These are phyloP conservation scores for Colletotrichum chrysophilum DNA, from an alignment of 2,329 filamentous ascomycete species.

Conservation along the genomic window DNA sequence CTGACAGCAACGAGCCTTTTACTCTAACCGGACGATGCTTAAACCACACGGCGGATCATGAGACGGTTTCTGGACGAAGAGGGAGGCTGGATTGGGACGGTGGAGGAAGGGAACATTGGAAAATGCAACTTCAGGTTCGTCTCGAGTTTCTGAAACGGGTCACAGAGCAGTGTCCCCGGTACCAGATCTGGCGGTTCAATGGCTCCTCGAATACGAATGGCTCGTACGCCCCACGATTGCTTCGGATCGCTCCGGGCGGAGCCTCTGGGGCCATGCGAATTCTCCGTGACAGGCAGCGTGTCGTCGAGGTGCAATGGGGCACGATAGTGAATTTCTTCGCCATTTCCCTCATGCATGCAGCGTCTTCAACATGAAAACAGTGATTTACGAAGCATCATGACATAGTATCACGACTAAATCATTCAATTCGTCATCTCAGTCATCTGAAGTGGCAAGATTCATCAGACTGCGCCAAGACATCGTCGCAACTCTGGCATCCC, in stretches of 20 bases:
- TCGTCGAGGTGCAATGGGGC: accelerated
- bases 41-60: background rate
- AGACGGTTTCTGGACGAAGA: background rate
- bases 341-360: background rate
- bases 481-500: background rate
- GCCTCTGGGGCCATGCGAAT: background rate
- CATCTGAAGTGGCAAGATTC: background rate
- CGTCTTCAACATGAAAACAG: background rate
- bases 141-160: background rate
- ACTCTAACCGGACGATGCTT: background rate
- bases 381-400: accelerated
- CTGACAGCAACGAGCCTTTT: background rate
- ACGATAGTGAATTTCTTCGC: background rate
- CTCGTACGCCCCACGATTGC: background rate
- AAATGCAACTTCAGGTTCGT: background rate
- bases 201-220: background rate
- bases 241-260: background rate
- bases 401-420: background rate
- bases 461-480: background rate
- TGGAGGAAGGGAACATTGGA: background rate
- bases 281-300: background rate
- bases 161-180: background rate
- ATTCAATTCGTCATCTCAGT: background rate
- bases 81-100: background rate
- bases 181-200: background rate